Evolutionary conservation across 2,329 filamentous ascomycete genomes (phyloP), one percentile per base, ranked within the genome.

Genomic region (Aquanectria penicillioides): DNA sequence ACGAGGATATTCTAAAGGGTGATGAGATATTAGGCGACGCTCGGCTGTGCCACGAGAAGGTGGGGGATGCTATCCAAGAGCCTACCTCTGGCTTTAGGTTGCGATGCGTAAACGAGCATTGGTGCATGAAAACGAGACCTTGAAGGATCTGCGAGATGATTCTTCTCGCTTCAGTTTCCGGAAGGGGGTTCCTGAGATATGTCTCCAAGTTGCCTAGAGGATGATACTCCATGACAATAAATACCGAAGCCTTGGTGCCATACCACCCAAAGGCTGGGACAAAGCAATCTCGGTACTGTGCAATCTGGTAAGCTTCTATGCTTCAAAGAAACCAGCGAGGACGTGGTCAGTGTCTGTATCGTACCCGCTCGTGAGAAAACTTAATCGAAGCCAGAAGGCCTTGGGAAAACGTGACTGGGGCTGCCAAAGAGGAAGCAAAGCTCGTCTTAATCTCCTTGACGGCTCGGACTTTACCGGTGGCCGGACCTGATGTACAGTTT

Each of bases 1-100:
- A 59, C 41, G 12, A 59, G 56, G 8, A 59, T 54, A 44, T 59
- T 54, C 56, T 59, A 18, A 7, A 33, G 2, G 18, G n/a, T 22
- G 9, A 15, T 25, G 11, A 26, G 29, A 8, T 9, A 23, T 15
- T 7, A 49, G n/a, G 6, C n/a, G n/a, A n/a, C n/a, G n/a, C n/a
- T n/a, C n/a, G n/a, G n/a, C n/a, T n/a, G n/a, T n/a, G n/a, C n/a
- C n/a, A n/a, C n/a, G n/a, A n/a, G n/a, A n/a, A n/a, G n/a, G n/a
- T n/a, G n/a, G n/a, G n/a, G n/a, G n/a, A n/a, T n/a, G n/a, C n/a
- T 12, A 13, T 18, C 2, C 11, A 7, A 3, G 20, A 46, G 6
- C 41, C 22, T 17, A 46, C 41, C 3, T 18, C 18, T n/a, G 46
- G 46, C 13, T 49, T 49, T 5, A 49, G 17, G 18, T 49, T 18